These are phyloP conservation scores for Elymus sibiricus DNA, from an alignment of 176 grass and related monocot genomes.

Conservation along the genomic window DNA sequence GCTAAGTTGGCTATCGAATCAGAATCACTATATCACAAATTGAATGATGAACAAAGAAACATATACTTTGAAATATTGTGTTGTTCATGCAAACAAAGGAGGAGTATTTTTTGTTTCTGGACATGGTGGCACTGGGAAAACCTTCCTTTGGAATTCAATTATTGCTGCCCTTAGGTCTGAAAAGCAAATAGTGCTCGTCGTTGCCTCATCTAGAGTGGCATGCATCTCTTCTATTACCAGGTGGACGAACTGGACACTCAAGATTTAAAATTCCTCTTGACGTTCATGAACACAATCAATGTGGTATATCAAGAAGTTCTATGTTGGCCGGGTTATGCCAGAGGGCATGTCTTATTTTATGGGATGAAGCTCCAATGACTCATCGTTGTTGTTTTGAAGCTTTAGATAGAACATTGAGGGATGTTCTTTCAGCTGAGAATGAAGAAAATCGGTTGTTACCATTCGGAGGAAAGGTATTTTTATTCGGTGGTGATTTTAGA, in stretches of 20 bases:
- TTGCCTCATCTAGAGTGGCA: not conserved
- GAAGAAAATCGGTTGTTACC: not conserved
- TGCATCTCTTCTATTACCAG: not conserved
- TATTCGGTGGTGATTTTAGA: not conserved
- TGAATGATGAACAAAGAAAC: not conserved
- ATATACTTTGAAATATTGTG: not conserved
- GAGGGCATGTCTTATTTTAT: not conserved
- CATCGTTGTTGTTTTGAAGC: constrained; percentile 4
- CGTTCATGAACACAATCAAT: not conserved
- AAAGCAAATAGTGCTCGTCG: not conserved
- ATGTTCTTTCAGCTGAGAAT: not conserved
- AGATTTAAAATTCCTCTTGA: constrained; percentile 8
- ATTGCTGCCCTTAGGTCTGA: not conserved
- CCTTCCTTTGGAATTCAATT: not conserved
- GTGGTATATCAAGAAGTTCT: not conserved
- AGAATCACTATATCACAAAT: not conserved
- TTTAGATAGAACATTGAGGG: not conserved
- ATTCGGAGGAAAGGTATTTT: not conserved
- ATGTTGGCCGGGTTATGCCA: not conserved
- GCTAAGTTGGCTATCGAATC: no score
- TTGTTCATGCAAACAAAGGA: accelerated
- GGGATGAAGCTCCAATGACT: constrained; percentile 20
- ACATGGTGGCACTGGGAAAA: not conserved
- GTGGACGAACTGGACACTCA: no score
- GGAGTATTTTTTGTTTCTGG: constrained; percentile 4